phyloP scores from a whole-genome alignment of 345 rosid genomes.

The Luvunga scandens region DNA sequence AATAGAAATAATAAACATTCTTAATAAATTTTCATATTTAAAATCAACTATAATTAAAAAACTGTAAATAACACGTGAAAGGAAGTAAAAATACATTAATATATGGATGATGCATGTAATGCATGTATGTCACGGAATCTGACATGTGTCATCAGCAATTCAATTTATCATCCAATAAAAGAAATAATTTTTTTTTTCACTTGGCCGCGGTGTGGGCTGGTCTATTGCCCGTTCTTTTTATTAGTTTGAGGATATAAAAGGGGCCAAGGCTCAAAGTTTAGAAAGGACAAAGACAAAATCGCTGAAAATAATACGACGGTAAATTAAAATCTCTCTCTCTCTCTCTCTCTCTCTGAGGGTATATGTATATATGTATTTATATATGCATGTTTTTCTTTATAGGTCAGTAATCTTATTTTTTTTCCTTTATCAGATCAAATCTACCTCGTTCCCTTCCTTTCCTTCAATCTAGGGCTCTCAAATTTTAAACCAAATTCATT shows the following conservation, averaged over 20 bases:
- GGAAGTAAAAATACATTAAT: too few relatives aligned
- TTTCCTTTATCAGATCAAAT: slow-evolving; percentile 10
- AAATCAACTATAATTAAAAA: too few relatives aligned
- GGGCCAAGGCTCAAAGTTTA: slow-evolving; percentile 20
- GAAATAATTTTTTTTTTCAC: neutral
- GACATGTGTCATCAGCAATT: too few relatives aligned
- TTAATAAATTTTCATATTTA: too few relatives aligned
- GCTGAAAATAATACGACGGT: slow-evolving; percentile 24
- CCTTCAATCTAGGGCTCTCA: slow-evolving; percentile 34
- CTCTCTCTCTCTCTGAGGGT: too few relatives aligned
- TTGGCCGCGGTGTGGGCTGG: slow-evolving; percentile 12
- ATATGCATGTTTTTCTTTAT: too few relatives aligned
- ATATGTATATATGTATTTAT: too few relatives aligned
- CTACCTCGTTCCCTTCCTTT: neutral
- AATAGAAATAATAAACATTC: too few relatives aligned
- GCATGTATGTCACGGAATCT: too few relatives aligned
- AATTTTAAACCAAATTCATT: neutral
- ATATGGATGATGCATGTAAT: too few relatives aligned
- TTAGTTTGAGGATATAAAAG: slow-evolving; percentile 30
- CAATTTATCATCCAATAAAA: neutral
- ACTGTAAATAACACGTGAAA: too few relatives aligned
- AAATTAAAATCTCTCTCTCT: neutral
- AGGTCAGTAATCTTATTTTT: too few relatives aligned
- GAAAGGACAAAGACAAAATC: slow-evolving; percentile 25
- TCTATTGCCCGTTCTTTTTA: slow-evolving; percentile 13